Evolutionary conservation across 345 rosid genomes (phyloP), one percentile per base, ranked within the genome.

Genomic region (Linum trigynum): DNA sequence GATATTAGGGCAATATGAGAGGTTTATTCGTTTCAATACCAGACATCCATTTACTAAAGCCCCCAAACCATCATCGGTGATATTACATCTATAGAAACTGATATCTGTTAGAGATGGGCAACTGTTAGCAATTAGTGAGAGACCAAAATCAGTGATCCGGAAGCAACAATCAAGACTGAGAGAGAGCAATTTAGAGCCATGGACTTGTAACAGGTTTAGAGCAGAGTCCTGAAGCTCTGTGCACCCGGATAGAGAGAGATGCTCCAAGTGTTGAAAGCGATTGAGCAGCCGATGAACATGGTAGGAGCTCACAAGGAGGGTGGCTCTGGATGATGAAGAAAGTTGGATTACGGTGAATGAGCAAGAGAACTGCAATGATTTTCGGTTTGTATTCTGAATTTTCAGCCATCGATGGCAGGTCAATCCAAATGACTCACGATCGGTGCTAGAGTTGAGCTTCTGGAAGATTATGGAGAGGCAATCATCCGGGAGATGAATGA

Each of bases 401-500:
- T 77, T 75, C 57, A 88, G 88, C 85, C 86, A 90, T 48, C 77
- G 78, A 62, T 36, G 88, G 67, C 94, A 87, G 67, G 96, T 84
- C 55, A 86, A 71, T 48, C 96, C 91, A 67, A 90, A 92, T 16
- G 96, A 90, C 59, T 83, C 89, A 39, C 73, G 83, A 65, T 86
- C 90, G 9, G 77, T 64, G 14, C 72, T 62, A 65, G 74, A 69
- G 65, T 71, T 74, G 66, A 90, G 85, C 60, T 69, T 38, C 67
- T 75, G 72, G 74, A 85, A 86, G 77, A 86, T 85, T 63, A 68
- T 78, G 71, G 79, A 69, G 57, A 90, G 85, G 58, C 87, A 90
- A 79, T 90, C 98, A 81, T 85, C 87, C 37, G 89, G 85, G 39
- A 90, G 83, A 69, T 79, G 76, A 69, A 74, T 72, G 69, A 86